Percentiles rank a stretch among this genome's conserved stretches.
These are phyloP conservation scores for Aspergillus glaucus DNA, from an alignment of 2,329 filamentous ascomycete genomes.

Conservation along the genomic window DNA sequence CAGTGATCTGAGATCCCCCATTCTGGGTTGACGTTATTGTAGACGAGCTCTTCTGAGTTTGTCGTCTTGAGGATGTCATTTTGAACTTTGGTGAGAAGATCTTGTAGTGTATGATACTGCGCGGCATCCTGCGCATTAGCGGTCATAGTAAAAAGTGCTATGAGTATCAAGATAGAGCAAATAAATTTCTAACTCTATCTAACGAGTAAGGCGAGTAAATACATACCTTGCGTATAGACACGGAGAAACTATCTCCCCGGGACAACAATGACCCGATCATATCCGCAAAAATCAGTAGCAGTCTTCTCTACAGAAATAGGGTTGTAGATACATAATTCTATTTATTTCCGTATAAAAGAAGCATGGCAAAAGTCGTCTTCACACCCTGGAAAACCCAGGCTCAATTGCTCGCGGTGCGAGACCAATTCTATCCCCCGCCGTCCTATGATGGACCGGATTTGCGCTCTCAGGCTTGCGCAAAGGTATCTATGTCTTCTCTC, in stretches of 20 bases:
- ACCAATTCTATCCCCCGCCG: constrained; percentile 34
- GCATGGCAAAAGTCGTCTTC: constrained; percentile 37
- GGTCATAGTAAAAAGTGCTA: too few relatives aligned
- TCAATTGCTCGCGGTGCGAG: constrained; percentile 32
- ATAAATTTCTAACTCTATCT: too few relatives aligned
- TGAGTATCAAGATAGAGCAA: too few relatives aligned
- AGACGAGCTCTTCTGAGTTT: too few relatives aligned
- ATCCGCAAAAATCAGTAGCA: background rate
- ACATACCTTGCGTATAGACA: background rate
- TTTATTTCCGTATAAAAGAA: background rate
- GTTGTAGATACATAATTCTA: background rate
- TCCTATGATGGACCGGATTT: constrained; percentile 29
- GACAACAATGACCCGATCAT: background rate
- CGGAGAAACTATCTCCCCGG: background rate
- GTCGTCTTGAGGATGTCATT: too few relatives aligned
- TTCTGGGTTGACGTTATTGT: too few relatives aligned
- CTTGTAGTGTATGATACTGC: too few relatives aligned
- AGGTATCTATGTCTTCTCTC: constrained; percentile 19
- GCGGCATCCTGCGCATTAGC: too few relatives aligned
- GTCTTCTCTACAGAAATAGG: too few relatives aligned
- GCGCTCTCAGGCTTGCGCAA: constrained; percentile 34
- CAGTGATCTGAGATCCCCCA: too few relatives aligned
- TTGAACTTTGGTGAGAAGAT: too few relatives aligned
- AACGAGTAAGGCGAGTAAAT: too few relatives aligned
- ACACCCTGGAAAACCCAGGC: constrained; percentile 37